Evolutionary conservation across 164 flowering plant species (phyloP), one percentile per base, ranked within the genome.

Genomic region (Sedum album): DNA sequence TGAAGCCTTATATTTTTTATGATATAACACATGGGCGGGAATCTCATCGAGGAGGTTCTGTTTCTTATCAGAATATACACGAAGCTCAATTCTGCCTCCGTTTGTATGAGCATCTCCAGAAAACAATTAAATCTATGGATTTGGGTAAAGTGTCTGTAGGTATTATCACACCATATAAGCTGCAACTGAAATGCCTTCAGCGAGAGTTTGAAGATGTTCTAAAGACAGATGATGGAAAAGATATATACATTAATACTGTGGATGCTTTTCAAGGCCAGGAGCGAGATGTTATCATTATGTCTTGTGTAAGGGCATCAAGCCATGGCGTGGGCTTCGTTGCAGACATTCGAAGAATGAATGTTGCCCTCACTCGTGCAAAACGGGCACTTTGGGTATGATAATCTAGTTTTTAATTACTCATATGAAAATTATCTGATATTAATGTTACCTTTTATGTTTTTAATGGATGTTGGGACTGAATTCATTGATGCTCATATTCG

Each of bases 261-360:
- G 99, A 95, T 79, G 99, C 97, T 64, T 95, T 90, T 75, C 99
- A 95, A 82, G 99, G 99, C 33, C 88, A 97, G 35, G 99, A 95
- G 73, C 94, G 92, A 66, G 99, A 95, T 79, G 85, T 95, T 65
- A 74, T 95, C 35, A 71, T 95, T 33, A 88, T 95, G 70, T 95
- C 99, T 33, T 92, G 97, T 31, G 99, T 95, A 33, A 83, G 99
- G 77, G 89, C 96, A 51, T 78, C 72, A 71, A 77, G 85, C 51
- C 82, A 85, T 65, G 76, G 70, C 67, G 85, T 95, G 65, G 99
- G 99, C 23, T 95, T 95, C 81, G 97, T 95, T 73, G 92, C 99
- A 67, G 99, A 95, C 82, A 88, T 88, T 23, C 88, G 97, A 65
- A 79, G 99, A 76, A 95, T 95, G 99, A 95, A 95, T 79, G 97